phyloP scores from a whole-genome alignment of 768 basidiomycete species.

The Flagelloscypha sp. region DNA sequence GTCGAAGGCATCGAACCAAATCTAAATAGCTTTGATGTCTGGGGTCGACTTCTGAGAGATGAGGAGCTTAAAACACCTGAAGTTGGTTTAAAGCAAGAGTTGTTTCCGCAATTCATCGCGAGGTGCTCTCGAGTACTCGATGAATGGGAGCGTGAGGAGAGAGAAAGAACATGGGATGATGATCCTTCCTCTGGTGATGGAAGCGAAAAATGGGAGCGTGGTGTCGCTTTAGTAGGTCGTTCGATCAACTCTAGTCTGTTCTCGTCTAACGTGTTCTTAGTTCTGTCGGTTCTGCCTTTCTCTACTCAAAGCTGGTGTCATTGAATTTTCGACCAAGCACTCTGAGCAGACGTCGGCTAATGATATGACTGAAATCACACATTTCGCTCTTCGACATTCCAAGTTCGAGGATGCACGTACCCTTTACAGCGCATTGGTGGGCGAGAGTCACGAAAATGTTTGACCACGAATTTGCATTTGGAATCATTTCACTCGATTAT shows the following conservation, averaged over 20 bases:
- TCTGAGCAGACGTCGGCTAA: conserved; percentile 55
- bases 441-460: no score
- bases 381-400: conserved; percentile 65
- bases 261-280: conserved; percentile 24
- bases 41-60: conserved; percentile 59
- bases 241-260: conserved; percentile 3
- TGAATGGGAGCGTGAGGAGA: conserved; percentile 58
- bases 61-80: no score
- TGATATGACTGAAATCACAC: conserved; percentile 70
- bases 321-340: no score
- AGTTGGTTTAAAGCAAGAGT: no score
- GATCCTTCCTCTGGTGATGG: conserved; percentile 67
- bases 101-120: no score
- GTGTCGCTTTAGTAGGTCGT: conserved; percentile 4
- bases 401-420: conserved; percentile 71
- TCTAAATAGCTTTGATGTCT: conserved; percentile 66
- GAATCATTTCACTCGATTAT: conserved; percentile 7
- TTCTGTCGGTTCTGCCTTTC: conserved; percentile 72
- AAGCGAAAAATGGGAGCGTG: conserved; percentile 56
- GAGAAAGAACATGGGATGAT: conserved; percentile 59
- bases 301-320: conserved; percentile 58
- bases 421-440: conserved; percentile 59
- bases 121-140: no score
- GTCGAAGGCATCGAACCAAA: no score
- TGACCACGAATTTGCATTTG: neutral